Evolutionary conservation across 2,329 filamentous ascomycete genomes (phyloP).

Genomic region (Fusarium luffae): DNA sequence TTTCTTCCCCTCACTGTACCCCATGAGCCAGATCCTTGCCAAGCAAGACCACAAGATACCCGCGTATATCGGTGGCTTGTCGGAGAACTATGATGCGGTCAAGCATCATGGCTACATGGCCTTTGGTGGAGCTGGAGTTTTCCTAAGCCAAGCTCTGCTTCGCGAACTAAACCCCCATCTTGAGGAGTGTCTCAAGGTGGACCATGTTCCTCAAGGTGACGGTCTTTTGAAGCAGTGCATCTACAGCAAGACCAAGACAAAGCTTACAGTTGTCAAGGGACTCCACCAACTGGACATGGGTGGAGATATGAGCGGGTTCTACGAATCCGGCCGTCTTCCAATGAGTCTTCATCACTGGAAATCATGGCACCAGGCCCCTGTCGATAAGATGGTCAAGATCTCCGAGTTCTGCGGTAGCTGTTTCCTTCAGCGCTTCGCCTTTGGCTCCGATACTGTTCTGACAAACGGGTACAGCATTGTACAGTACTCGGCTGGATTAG

Average conservation of each 20-base stretch:
- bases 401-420: slow-evolving; percentile 67
- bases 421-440: slow-evolving; percentile 66
- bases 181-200: slow-evolving; percentile 57
- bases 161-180: slow-evolving; percentile 59
- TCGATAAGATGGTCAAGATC: slow-evolving; percentile 62
- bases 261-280: slow-evolving; percentile 65
- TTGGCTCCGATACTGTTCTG: slow-evolving; percentile 60
- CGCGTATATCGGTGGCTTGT: slow-evolving; percentile 66
- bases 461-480: slow-evolving; percentile 70
- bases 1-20: slow-evolving; percentile 67
- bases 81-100: slow-evolving; percentile 65
- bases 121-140: slow-evolving; percentile 70
- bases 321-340: slow-evolving; percentile 65
- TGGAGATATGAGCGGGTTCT: slow-evolving; percentile 67
- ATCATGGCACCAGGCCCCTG: slow-evolving; percentile 65
- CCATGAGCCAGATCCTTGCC: slow-evolving; percentile 59
- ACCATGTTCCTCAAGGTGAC: slow-evolving; percentile 58
- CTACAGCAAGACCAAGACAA: slow-evolving; percentile 63
- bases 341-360: slow-evolving; percentile 73
- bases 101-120: slow-evolving; percentile 67
- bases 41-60: slow-evolving; percentile 61
- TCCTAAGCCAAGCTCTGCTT: slow-evolving; percentile 65
- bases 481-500: slow-evolving; percentile 57
- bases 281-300: slow-evolving; percentile 68
- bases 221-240: slow-evolving; percentile 68